phyloP scores from a whole-genome alignment of 495 filamentous ascomycete genomes.

The Neurospora sp. region DNA sequence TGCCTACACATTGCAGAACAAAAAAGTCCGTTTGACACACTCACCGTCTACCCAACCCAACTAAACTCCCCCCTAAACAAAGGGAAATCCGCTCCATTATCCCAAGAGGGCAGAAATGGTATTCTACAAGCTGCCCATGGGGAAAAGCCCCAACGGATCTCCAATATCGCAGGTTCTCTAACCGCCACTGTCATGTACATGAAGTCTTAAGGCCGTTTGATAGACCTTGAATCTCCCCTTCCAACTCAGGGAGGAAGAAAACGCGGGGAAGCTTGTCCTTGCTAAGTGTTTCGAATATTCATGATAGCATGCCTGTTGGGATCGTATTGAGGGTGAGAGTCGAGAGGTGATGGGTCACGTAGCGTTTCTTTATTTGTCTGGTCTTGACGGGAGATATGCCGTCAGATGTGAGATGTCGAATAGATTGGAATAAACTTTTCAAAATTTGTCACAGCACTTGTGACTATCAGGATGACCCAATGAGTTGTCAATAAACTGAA shows the following conservation, averaged over 20 bases:
- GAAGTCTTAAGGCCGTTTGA: neutral
- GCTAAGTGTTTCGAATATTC: neutral
- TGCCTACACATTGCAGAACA: neutral
- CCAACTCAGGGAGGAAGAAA: neutral
- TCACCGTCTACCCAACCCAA: neutral
- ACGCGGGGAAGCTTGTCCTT: neutral
- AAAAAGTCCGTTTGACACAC: neutral
- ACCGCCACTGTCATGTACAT: neutral
- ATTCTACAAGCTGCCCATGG: neutral
- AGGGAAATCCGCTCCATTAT: neutral
- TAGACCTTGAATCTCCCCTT: neutral
- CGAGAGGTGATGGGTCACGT: neutral
- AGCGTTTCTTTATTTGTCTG: neutral
- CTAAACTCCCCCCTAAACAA: neutral
- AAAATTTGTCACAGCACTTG: too few species aligned
- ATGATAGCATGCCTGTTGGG: neutral
- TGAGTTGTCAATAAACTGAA: too few species aligned
- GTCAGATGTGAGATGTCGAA: too few species aligned
- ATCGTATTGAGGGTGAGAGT: too few species aligned
- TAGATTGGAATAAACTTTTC: too few species aligned
- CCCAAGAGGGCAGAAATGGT: neutral
- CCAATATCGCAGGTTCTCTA: neutral
- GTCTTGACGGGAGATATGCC: too few species aligned
- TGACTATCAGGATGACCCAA: too few species aligned
- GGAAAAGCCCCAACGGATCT: neutral